Base-by-base conservation (phyloP, 768 basidiomycete species). In the Auriscalpium orientale region DNA sequence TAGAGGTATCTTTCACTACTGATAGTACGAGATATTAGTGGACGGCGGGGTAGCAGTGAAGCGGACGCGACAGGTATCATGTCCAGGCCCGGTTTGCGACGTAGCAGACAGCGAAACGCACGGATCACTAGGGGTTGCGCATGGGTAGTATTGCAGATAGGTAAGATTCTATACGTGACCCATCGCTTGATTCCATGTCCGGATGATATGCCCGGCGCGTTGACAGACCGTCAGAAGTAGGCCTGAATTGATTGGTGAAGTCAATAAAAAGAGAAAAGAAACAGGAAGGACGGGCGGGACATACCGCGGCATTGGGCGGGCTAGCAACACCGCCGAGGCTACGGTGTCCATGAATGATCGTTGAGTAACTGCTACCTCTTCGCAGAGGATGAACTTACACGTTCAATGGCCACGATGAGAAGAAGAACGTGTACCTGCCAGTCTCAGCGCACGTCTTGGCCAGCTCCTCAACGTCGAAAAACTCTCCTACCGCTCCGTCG, bases 331-430 rank as follows among this genome's bases (percentile, higher is more conserved):
- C 85, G 12, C 84, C 84, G 22, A 85, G 79, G 48, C 84, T 83
- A 20, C 60, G 37, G 28, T 28, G 28, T 28, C 28, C 28, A 28
- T 5, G 1, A 5, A 28, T 28, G 28, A 28, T 28, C 28, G 28
- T 28, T 28, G 5, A 28, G 28, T 28, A 28, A 28, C n/a, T n/a
- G 28, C 5, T 4, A 28, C 28, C 28, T 28, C 28, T 28, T 28
- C 28, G 28, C 28, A 28, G 28, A 28, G 28, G 4, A 5, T 28
- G 21, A 46, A 68, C 82, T 62, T 61, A 85, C 84, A 88, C 80
- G 66, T 85, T 79, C 58, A 89, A 71, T 0, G 86, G 85, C 84
- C 83, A 87, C 2, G 84, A 87, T 1, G 84, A 77, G 70, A 88
- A 86, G 76, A 87, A 88, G 67, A 89, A 87, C 10, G 82, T 83